Base-by-base conservation (phyloP, 257 asterid species). In the Lavandula angustifolia region DNA sequence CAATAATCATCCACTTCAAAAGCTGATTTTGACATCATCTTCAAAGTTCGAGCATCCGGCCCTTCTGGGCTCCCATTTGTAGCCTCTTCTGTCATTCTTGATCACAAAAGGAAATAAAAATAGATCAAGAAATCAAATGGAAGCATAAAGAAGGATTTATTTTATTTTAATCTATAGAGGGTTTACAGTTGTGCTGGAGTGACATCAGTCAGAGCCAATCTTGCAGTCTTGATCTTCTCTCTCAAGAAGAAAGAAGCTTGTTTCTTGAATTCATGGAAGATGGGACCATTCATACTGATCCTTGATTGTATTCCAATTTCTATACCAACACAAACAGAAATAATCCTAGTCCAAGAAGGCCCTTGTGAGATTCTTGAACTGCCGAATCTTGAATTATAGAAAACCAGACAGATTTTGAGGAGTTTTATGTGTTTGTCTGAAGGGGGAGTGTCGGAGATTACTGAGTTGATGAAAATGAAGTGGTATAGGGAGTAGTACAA, bases 211-310 rank as follows among this genome's bases (percentile, higher is more conserved):
- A 92, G 73, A 8, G 87, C 96, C 71, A 92, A 70, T 66, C 97
- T 78, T 9, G 98, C 98, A 57, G 96, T 55, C n/a, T 83, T 89
- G 85, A 92, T 87, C 96, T 92, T 89, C 78, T 89, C 98, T 71
- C 75, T 92, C 69, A 92, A 79, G 69, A 83, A 89, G 76, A 87
- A 87, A 56, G 96, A 89, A 44, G 96, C 97, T 46, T 92, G 97
- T 76, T 87, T 89, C 82, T 85, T 92, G 85, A 92, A 80, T 56
- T 92, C 96, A 60, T 73, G 83, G 60, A 91, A 85, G 59, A 60
- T 73, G 2, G 89, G 85, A 52, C 62, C 73, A 60, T 66, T 72
- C 81, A 65, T 78, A 46, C 63, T 79, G 1, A 47, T 71, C 73
- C 58, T 73, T 66, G 71, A 9, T 65, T 13, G 16, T 48, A 55